Evolutionary conservation across 2,329 filamentous ascomycete genomes (phyloP).

Genomic region (Colletotrichum magnum): DNA sequence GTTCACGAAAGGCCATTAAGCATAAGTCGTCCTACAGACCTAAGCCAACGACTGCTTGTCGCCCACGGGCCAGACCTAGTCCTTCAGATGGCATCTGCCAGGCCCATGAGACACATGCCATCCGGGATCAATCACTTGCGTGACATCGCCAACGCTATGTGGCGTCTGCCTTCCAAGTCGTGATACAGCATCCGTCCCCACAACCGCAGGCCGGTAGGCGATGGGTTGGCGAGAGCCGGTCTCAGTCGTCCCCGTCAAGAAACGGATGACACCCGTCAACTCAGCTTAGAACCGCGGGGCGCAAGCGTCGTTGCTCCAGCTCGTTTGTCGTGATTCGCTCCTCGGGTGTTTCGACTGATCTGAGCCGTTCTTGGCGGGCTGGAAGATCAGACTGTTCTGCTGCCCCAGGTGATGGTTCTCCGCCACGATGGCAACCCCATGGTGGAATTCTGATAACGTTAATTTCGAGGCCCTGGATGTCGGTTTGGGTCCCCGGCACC

Average conservation of each 20-base stretch:
- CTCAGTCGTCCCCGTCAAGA: conserved; percentile 24
- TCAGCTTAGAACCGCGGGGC: background rate
- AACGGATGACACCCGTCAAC: conserved; percentile 37
- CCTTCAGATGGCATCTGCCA: conserved; percentile 32
- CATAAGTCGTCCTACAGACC: conserved; percentile 28
- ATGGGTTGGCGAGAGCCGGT: conserved; percentile 29
- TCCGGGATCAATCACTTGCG: conserved; percentile 8
- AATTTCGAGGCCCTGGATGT: conserved; percentile 2
- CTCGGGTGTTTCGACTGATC: conserved; percentile 39
- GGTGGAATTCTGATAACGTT: conserved; percentile 12
- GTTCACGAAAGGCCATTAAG: conserved; percentile 17
- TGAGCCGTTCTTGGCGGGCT: conserved; percentile 37
- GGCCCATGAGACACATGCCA: conserved; percentile 31
- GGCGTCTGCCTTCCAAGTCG: conserved; percentile 16
- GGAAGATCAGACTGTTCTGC: conserved; percentile 32
- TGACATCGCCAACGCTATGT: conserved; percentile 9
- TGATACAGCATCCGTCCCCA: conserved; percentile 24
- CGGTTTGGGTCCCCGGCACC: background rate
- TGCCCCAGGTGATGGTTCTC: conserved; percentile 2
- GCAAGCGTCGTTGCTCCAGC: background rate
- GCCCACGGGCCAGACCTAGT: background rate
- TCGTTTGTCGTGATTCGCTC: conserved; percentile 13
- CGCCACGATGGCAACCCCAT: background rate
- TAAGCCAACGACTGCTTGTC: background rate
- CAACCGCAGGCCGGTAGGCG: conserved; percentile 7